Evolutionary conservation across 108 stramenopile species (phyloP).

Genomic region (Stephanodiscus triporus): DNA sequence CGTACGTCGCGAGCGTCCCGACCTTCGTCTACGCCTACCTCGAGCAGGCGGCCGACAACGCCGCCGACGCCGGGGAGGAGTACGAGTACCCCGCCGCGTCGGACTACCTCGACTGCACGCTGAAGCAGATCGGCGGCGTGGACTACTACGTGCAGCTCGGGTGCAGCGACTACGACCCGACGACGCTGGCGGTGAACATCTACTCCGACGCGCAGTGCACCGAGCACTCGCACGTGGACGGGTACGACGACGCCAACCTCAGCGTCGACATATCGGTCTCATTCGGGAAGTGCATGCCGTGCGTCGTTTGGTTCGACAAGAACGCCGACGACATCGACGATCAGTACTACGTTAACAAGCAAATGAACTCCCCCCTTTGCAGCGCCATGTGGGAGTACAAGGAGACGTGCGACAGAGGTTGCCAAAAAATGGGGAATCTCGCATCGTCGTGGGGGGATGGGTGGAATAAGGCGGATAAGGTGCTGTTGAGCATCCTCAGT

Average conservation of each 20-base stretch:
- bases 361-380: conserved; percentile 80
- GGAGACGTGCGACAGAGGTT: conserved; percentile 50
- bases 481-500: conserved; percentile 70
- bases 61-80: conserved; percentile 67
- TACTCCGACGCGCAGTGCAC: conserved; percentile 78
- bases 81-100: conserved; percentile 66
- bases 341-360: conserved; percentile 74
- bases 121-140: conserved; percentile 40
- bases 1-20: conserved; percentile 68
- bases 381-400: conserved; percentile 76
- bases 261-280: conserved; percentile 62
- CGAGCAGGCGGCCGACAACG: conserved; percentile 58
- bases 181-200: conserved; percentile 70
- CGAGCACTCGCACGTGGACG: conserved; percentile 36
- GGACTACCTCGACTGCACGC: conserved; percentile 63
- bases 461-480: conserved; percentile 81
- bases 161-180: conserved; percentile 31
- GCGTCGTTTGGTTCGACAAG: conserved; percentile 84
- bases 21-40: conserved; percentile 76
- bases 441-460: conserved; percentile 48
- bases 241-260: conserved; percentile 73
- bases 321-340: conserved; percentile 84
- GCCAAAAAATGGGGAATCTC: conserved; percentile 51
- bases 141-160: conserved; percentile 44
- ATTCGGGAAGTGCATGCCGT: conserved; percentile 76